Percentiles rank a stretch among this genome's conserved stretches.
Evolutionary conservation across 345 rosid genomes (phyloP).

Genomic region (Eucalyptus polyanthemos): DNA sequence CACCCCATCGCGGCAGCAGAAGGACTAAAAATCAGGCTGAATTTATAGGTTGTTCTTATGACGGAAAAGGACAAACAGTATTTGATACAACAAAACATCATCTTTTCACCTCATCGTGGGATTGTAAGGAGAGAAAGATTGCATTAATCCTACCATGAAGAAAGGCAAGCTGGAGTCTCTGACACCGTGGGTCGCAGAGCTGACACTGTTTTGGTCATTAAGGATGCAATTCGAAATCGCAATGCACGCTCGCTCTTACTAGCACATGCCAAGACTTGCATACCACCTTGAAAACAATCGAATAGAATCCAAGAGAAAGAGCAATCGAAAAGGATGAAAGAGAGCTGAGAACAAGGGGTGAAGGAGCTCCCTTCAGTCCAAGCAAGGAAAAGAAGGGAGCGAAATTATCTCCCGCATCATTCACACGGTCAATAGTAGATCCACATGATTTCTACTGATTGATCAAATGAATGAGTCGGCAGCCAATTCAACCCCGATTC

Average conservation of each 20-base stretch:
- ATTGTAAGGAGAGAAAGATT: not conserved
- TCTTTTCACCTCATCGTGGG: not conserved
- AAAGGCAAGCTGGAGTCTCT: not conserved
- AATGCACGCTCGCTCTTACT: not conserved
- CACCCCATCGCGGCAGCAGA: not conserved
- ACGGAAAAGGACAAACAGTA: not conserved
- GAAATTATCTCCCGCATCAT: constrained; percentile 95
- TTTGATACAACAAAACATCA: not conserved
- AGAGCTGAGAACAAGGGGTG: not conserved
- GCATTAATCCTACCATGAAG: not conserved
- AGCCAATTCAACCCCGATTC: constrained; percentile 52
- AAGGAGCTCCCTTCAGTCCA: constrained; percentile 99
- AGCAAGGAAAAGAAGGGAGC: constrained; percentile 62
- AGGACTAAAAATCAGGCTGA: not conserved
- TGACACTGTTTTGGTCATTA: not conserved
- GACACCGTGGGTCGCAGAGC: not conserved
- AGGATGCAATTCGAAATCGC: not conserved
- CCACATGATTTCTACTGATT: constrained; percentile 8
- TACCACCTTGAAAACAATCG: not conserved
- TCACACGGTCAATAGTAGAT: constrained; percentile 67
- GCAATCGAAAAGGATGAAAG: not conserved
- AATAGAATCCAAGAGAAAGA: not conserved
- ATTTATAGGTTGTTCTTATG: not conserved
- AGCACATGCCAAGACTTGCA: not conserved
- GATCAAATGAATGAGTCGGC: constrained; percentile 98